Evolutionary conservation across 1,139 yeast species (phyloP).

Genomic region (Hansenula sp.): DNA sequence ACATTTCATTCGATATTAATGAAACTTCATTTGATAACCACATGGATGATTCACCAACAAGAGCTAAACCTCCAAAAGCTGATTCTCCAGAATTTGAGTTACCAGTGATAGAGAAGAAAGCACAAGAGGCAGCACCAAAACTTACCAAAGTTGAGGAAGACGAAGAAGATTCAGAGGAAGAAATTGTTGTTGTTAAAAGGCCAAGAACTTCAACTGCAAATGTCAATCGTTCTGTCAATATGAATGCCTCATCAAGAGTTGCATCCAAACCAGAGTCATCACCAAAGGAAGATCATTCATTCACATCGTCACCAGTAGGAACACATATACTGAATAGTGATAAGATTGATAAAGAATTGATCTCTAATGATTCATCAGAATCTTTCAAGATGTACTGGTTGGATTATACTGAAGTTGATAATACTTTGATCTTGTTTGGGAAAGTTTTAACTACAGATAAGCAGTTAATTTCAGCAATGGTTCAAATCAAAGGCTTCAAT

Average conservation of each 20-base stretch:
- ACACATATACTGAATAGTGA: conserved; percentile 31
- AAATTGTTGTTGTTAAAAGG: conserved; percentile 30
- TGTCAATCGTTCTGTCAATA: conserved; percentile 28
- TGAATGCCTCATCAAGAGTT: conserved; percentile 10
- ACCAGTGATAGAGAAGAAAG: conserved; percentile 13
- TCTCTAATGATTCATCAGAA: conserved; percentile 34
- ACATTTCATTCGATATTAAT: conserved; percentile 15
- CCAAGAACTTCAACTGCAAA: conserved; percentile 28
- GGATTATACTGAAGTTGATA: conserved; percentile 80
- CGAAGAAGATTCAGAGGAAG: conserved; percentile 30
- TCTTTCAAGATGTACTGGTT: conserved; percentile 81
- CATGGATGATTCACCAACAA: conserved; percentile 23
- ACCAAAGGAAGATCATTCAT: conserved; percentile 3
- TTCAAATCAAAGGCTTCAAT: conserved; percentile 67
- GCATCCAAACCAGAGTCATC: conserved; percentile 1
- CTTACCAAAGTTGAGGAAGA: conserved; percentile 10
- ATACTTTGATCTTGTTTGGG: conserved; percentile 75
- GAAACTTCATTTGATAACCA: conserved; percentile 17
- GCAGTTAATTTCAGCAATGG: conserved; percentile 66
- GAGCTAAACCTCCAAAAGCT: conserved; percentile 8
- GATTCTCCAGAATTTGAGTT: conserved; percentile 4
- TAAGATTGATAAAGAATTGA: conserved; percentile 44
- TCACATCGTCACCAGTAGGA: conserved; percentile 19
- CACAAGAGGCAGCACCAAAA: neutral
- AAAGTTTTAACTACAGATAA: conserved; percentile 57